A percentile compares a stretch with the other conserved stretches of the same genome.
These are phyloP conservation scores for Wickerhamiella alocasiicola DNA, from an alignment of 805 yeast species.

Conservation along the genomic window DNA sequence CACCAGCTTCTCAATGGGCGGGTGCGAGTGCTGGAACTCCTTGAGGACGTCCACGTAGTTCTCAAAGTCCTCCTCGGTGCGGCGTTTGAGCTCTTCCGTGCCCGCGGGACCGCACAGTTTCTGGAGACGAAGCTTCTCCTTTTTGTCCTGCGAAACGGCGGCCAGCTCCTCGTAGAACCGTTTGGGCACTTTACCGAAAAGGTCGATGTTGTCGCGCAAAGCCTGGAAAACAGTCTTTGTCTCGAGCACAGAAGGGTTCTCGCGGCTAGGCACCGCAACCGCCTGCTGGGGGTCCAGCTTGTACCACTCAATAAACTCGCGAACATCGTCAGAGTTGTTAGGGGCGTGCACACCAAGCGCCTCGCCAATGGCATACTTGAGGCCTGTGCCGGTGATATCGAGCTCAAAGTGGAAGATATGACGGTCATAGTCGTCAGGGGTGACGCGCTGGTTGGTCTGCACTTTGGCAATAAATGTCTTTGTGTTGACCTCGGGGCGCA, in stretches of 20 bases:
- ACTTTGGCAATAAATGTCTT: constrained; percentile 79
- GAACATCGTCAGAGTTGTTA: constrained; percentile 54
- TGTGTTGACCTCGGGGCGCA: constrained; percentile 86
- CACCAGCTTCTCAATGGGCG: constrained; percentile 55
- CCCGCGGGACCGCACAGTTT: constrained; percentile 66
- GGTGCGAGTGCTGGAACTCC: constrained; percentile 72
- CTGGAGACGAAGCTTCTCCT: constrained; percentile 49
- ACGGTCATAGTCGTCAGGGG: constrained; percentile 81
- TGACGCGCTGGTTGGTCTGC: constrained; percentile 80
- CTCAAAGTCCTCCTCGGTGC: constrained; percentile 71
- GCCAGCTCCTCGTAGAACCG: constrained; percentile 79
- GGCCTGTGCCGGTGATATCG: constrained; percentile 79
- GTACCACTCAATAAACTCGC: constrained; percentile 54
- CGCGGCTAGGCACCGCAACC: constrained; percentile 60
- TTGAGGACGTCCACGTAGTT: constrained; percentile 72
- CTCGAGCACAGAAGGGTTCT: constrained; percentile 40
- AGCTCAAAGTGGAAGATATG: constrained; percentile 94
- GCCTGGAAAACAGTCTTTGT: constrained; percentile 74
- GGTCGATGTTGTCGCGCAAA: constrained; percentile 66
- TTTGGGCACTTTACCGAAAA: constrained; percentile 93
- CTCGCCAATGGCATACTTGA: constrained; percentile 89
- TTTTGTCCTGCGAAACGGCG: constrained; percentile 54
- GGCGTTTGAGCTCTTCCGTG: constrained; percentile 69
- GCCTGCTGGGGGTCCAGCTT: constrained; percentile 58
- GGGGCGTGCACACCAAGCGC: constrained; percentile 93